These are phyloP conservation scores for Eucalyptus melliodora DNA, from an alignment of 345 rosid genomes.

Conservation along the genomic window DNA sequence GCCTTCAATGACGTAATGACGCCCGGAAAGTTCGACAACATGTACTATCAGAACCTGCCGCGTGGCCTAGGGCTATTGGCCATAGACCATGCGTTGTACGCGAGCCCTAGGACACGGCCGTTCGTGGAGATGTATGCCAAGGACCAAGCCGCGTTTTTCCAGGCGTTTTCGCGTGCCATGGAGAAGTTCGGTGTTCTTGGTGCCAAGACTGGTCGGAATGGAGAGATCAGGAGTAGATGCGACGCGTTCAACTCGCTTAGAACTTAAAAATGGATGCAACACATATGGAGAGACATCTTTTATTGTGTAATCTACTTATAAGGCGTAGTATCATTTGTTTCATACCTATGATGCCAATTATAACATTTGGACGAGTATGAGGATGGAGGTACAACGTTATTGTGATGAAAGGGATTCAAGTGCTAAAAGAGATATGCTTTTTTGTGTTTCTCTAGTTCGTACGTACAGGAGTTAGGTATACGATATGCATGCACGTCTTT, in stretches of 20 bases:
- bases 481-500: background rate
- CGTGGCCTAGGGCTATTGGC: constrained; percentile 68
- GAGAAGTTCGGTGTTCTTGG: constrained; percentile 68
- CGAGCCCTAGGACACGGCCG: constrained; percentile 42
- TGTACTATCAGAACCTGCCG: constrained; percentile 62
- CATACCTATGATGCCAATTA: background rate
- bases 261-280: background rate
- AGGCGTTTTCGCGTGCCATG: constrained; percentile 68
- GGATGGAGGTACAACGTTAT: background rate
- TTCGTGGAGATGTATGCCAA: constrained; percentile 61
- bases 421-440: background rate
- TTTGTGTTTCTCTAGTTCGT: background rate
- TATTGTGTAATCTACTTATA: background rate
- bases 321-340: background rate
- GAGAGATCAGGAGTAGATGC: constrained; percentile 89
- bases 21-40: constrained; percentile 82
- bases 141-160: constrained; percentile 50
- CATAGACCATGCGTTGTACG: constrained; percentile 60
- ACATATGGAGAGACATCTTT: background rate
- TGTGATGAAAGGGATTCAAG: background rate
- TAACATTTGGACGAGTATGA: background rate
- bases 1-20: constrained; percentile 90
- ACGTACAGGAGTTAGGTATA: background rate
- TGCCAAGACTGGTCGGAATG: constrained; percentile 62
- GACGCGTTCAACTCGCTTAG: constrained; percentile 44